Evolutionary conservation across 352 stramenopile species (phyloP), one percentile per base, ranked within the genome.

Genomic region (Phytophthora boehmeriae): DNA sequence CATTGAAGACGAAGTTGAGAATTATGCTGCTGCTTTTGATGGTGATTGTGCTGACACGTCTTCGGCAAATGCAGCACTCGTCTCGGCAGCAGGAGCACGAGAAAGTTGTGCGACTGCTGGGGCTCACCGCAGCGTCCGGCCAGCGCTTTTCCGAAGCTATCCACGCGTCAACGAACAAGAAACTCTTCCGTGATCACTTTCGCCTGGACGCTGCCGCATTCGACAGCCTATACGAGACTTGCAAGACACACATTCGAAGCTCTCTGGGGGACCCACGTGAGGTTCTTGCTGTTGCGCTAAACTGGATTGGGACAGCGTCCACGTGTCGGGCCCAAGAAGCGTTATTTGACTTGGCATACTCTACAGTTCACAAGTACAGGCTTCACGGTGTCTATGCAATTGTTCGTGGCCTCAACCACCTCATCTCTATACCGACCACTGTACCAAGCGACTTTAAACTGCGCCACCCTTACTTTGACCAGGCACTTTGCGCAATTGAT

Each of bases 281-380:
- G 11, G 30, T 36, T 36, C 6, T 36, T 36, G 30, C 30, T 11
- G 48, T 52, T 5, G 28, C 51, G 1, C 17, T 59, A 0, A 35
- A 59, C 14, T 59, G 51, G 41, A 59, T 50, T 1, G 41, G 51
- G 1, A 59, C 25, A 16, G 39, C 41, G 2, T 27, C 39, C 0
- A 59, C 51, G 5, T 59, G 39, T n/a, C 51, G 51, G 1, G 17
- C 9, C 4, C 54, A 61, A 39, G 34, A 61, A 17, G 32, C 54
- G 0, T 4, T 47, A 1, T 60, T 60, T 25, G 43, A 48, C 14
- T 11, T 60, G 0, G 11, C 42, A 1, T 53, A 53, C 16, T 60
- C 25, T 0, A 54, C 54, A 11, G 34, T 61, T 1, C 43, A 49
- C 17, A 53, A 54, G 17, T 61, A 61, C 32, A 32, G 54, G 10